Conservation (phyloP, 352 stramenopile genomes). For the Sclerospora graminicola region DNA sequence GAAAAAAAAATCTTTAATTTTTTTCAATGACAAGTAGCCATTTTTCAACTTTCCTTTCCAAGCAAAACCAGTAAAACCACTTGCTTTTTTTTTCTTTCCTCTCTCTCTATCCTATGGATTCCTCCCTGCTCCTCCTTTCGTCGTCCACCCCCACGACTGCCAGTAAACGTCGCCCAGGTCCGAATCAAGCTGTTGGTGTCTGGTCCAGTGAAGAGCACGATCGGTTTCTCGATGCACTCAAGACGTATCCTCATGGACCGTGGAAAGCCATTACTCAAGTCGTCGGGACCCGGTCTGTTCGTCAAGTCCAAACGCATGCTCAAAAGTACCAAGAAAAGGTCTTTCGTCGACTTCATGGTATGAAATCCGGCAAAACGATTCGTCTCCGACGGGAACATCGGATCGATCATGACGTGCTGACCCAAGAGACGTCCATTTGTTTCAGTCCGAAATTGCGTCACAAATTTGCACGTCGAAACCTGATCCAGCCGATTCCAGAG, state of each 20-base stretch:
- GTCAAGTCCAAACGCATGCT: conserved; percentile 59
- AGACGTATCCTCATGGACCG: conserved; percentile 34
- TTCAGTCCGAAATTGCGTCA: conserved; percentile 11
- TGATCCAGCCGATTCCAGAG: conserved; percentile 1
- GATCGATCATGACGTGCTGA: conserved; percentile 44
- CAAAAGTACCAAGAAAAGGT: conserved; percentile 74
- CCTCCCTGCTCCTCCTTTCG: neutral
- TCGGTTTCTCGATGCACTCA: conserved; percentile 40
- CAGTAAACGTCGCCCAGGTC: conserved; percentile 1
- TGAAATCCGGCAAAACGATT: conserved; percentile 44
- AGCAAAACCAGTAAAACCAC: too few species aligned
- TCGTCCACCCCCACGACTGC: neutral
- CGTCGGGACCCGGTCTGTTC: conserved; percentile 39
- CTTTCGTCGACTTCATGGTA: conserved; percentile 38
- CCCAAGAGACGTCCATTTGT: conserved; percentile 26
- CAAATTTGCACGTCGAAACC: conserved; percentile 13
- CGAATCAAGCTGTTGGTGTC: conserved; percentile 21
- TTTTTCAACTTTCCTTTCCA: too few species aligned
- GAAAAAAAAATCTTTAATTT: too few species aligned
- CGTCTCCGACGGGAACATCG: conserved; percentile 41
- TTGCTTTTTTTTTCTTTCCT: neutral
- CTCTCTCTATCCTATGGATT: neutral
- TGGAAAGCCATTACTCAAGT: conserved; percentile 38
- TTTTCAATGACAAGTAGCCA: too few species aligned
- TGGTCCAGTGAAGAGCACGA: conserved; percentile 56